Evolutionary conservation across 345 rosid genomes (phyloP).

Genomic region (Ceriops decandra): DNA sequence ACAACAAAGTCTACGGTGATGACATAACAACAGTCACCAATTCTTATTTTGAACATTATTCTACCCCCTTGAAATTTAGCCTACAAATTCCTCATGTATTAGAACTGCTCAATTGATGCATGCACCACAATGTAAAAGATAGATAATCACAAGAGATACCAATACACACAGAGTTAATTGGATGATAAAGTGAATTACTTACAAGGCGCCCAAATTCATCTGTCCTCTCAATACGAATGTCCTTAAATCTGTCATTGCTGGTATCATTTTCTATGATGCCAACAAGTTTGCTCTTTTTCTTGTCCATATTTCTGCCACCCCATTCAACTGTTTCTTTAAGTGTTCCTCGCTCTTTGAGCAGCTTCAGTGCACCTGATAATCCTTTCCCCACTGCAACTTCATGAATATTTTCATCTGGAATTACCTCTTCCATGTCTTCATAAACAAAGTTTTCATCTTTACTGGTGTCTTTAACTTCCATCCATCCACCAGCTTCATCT

Average conservation of each 20-base stretch:
- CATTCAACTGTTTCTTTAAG: conserved; percentile 85
- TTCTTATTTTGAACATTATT: neutral
- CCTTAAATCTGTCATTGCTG: conserved; percentile 47
- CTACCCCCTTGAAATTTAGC: neutral
- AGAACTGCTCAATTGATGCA: neutral
- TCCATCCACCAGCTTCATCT: conserved; percentile 60
- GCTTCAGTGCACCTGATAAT: conserved; percentile 75
- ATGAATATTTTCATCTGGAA: conserved; percentile 79
- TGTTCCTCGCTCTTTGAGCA: conserved; percentile 85
- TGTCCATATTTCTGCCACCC: conserved; percentile 99
- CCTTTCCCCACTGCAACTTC: conserved; percentile 90
- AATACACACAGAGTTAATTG: neutral
- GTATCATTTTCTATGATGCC: conserved; percentile 57
- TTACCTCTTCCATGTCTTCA: conserved; percentile 54
- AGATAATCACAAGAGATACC: no score
- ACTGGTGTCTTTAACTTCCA: conserved; percentile 49
- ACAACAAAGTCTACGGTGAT: neutral
- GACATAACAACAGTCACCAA: neutral
- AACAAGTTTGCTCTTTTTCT: conserved; percentile 94
- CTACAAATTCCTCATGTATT: neutral
- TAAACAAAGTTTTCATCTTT: conserved; percentile 42
- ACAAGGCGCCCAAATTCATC: conserved; percentile 97
- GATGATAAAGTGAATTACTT: conserved; percentile 37
- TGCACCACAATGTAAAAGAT: neutral
- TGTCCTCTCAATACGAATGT: conserved; percentile 78